Evolutionary conservation across 148 eudicot species (phyloP).

Genomic region (Pouteria glomerata): DNA sequence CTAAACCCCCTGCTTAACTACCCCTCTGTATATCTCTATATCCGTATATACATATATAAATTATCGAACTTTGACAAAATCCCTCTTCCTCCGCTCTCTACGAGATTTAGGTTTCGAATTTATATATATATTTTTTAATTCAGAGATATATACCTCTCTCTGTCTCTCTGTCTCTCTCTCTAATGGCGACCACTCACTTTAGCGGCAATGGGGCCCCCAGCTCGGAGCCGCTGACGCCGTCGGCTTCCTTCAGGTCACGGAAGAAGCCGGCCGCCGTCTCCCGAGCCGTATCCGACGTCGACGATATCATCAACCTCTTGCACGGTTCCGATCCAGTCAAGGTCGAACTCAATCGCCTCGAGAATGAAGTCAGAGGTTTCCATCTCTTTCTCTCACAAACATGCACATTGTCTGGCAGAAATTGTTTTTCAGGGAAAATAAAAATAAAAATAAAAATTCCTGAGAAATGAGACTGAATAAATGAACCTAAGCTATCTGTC

Average conservation of each 20-base stretch:
- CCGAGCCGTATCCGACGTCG: conserved; percentile 47
- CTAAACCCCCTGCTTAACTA: conserved; percentile 12
- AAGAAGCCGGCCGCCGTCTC: conserved; percentile 29
- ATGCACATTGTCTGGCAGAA: not conserved
- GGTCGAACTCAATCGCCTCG: conserved; percentile 86
- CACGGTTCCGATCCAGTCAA: conserved; percentile 96
- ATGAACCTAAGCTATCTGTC: not conserved
- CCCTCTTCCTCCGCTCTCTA: not conserved
- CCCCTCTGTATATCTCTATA: conserved; percentile 2
- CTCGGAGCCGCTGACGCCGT: conserved; percentile 31
- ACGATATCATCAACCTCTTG: conserved; percentile 48
- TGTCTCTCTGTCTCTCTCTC: conserved; percentile 7
- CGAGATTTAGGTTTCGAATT: too few species aligned
- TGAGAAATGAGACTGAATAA: too few species aligned
- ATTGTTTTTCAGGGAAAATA: too few species aligned
- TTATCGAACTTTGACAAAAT: not conserved
- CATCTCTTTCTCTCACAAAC: not conserved
- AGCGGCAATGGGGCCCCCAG: conserved; percentile 17
- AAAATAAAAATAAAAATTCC: too few species aligned
- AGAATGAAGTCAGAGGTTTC: conserved; percentile 79
- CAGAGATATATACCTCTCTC: too few species aligned
- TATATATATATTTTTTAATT: too few species aligned
- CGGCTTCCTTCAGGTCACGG: conserved; percentile 41
- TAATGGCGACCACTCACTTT: conserved; percentile 24
- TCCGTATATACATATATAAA: too few species aligned